Conservation (phyloP, 306 rosid genomes). For the Hippophae tibetana region DNA sequence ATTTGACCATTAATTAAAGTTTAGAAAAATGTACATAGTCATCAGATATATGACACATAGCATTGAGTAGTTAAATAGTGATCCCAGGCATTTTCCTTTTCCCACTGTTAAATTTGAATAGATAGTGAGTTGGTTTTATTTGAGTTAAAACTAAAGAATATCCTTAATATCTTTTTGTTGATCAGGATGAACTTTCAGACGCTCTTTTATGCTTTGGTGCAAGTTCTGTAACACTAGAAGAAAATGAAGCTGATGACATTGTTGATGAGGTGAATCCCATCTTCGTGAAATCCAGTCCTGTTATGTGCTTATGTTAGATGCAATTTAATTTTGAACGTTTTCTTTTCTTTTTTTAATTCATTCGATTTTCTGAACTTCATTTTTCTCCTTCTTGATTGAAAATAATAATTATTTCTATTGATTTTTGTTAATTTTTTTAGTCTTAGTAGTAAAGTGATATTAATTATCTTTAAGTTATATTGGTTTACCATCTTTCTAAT, state of each 20-base stretch:
- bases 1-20: too few relatives aligned
- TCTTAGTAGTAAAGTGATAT: too few relatives aligned
- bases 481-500: too few relatives aligned
- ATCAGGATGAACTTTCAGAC: constrained; percentile 68
- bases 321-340: background rate
- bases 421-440: too few relatives aligned
- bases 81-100: background rate
- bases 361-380: too few relatives aligned
- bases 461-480: too few relatives aligned
- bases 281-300: background rate
- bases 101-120: background rate
- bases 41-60: background rate
- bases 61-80: background rate
- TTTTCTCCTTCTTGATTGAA: too few relatives aligned
- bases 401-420: too few relatives aligned
- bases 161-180: constrained; percentile 18
- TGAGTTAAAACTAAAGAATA: background rate
- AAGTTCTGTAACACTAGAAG: constrained; percentile 51
- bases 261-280: constrained; percentile 39
- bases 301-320: background rate
- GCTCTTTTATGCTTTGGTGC: constrained; percentile 92
- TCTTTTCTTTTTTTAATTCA: background rate
- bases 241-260: constrained; percentile 29
- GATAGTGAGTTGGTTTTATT: background rate
- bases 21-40: background rate